phyloP scores from a whole-genome alignment of 192 early-diverging fungal species.

The Linnemannia exigua region DNA sequence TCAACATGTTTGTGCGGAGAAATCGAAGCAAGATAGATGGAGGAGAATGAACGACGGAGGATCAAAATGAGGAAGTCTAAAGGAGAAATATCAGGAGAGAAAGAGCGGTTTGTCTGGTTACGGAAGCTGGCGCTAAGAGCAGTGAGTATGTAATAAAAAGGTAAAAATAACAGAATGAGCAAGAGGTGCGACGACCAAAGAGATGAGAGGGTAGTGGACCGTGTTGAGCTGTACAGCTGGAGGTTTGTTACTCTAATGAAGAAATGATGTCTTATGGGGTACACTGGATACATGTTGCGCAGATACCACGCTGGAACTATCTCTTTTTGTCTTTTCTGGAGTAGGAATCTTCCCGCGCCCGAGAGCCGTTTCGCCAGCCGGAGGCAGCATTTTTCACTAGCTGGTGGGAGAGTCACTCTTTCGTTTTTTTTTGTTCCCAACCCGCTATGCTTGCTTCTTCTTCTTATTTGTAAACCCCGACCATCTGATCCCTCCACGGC shows the following conservation, averaged over 20 bases:
- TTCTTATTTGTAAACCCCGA: not conserved
- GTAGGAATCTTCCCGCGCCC: conserved; percentile 4
- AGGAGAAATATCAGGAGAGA: not conserved
- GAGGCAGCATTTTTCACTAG: not conserved
- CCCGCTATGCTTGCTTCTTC: not conserved
- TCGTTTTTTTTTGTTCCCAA: not conserved
- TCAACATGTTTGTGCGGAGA: not conserved
- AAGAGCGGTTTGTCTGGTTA: conserved; percentile 1
- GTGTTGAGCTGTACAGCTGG: not conserved
- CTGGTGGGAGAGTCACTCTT: not conserved
- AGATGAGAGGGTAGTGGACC: not conserved
- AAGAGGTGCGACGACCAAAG: not conserved
- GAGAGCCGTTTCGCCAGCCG: conserved; percentile 7
- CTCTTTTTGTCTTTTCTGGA: not conserved
- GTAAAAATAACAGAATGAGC: no score
- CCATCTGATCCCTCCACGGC: not conserved
- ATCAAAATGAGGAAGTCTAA: not conserved
- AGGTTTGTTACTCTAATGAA: no score
- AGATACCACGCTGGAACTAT: conserved; percentile 8
- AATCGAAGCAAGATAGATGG: not conserved
- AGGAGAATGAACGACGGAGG: conserved; percentile 9
- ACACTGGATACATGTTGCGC: not conserved
- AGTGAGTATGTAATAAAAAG: no score
- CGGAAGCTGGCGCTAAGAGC: not conserved
- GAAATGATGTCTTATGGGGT: no score